These are phyloP conservation scores for Sarocladiaceae sp. DNA, from an alignment of 2,329 filamentous ascomycete species.

Conservation along the genomic window DNA sequence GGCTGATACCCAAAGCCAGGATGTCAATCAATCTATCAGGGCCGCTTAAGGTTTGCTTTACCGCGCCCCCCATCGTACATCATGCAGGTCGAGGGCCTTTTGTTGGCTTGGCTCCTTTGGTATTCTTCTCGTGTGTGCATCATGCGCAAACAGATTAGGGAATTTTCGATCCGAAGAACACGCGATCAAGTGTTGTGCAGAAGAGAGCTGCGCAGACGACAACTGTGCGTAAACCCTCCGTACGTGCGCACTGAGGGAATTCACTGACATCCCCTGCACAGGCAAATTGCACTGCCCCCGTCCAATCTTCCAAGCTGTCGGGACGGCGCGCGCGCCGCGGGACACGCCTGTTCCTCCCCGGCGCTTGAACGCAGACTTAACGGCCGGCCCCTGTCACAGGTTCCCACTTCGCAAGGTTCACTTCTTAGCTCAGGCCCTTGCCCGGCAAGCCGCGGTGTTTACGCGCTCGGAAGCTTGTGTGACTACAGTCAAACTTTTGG, in stretches of 20 bases:
- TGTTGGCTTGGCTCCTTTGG: not conserved
- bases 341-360: not conserved
- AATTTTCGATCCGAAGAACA: too few species aligned
- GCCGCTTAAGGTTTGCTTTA: not conserved
- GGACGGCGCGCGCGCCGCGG: constrained; percentile 13
- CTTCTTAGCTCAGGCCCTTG: too few species aligned
- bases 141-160: too few species aligned
- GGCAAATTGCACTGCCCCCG: constrained; percentile 12
- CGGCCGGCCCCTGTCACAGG: too few species aligned
- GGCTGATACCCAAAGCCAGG: not conserved
- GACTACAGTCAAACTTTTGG: not conserved
- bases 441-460: not conserved
- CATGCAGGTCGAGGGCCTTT: not conserved
- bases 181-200: too few species aligned
- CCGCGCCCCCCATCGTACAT: not conserved
- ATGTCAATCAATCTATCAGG: not conserved
- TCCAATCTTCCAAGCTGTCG: constrained; percentile 33
- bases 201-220: too few species aligned
- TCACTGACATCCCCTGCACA: too few species aligned
- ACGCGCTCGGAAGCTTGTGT: not conserved
- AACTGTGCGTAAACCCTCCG: too few species aligned
- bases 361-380: not conserved
- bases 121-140: not conserved
- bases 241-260: too few species aligned
- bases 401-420: too few species aligned